Evolutionary conservation across 1,139 yeast species (phyloP), one percentile per base, ranked within the genome.

Genomic region (Yamadazyma kanchanaburiensis): DNA sequence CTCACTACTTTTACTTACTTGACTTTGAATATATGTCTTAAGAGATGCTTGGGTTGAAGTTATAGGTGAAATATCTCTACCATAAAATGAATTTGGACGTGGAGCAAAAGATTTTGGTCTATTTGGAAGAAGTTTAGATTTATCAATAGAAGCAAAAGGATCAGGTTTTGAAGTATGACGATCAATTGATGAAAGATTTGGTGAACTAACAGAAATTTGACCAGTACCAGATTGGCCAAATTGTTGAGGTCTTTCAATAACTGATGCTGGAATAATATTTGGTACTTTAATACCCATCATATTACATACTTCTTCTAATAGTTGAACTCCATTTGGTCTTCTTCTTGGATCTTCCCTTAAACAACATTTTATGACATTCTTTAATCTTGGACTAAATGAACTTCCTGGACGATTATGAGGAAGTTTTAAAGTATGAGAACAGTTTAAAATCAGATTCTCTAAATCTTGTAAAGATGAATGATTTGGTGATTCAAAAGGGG

Each of bases 401-500:
- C 58, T 57, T 4, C 69, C 70, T 2, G 70, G 70, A 25, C 43
- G 53, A 35, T 64, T 64, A 25, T 45, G 53, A 9, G 61, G 63
- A 33, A 68, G 53, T 17, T 55, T 52, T 21, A 68, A 53, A n/a
- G 61, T 54, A 15, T 51, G 45, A 13, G 54, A 43, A 30, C 67
- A 55, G 28, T 62, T 52, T 26, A 67, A 45, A 23, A 68, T 68
- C 42, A 51, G 54, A n/a, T 36, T 41, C 39, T 68, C 74, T 53
- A 68, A 48, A 27, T 68, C 73, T 21, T 55, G 57, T 27, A 68
- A 45, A 4, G 63, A 49, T 4, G 45, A 39, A 22, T 67, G 73
- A 14, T 39, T 41, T 9, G 81, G 78, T 53, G 74, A 74, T 58
- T 91, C 98, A 51, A 84, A 84, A 0, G 94, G 94, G 1, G 94